A percentile compares a stretch with the other conserved stretches of the same genome.
Evolutionary conservation across 371 early-diverging fungal genomes (phyloP).

Genomic region (Mucor circinelloides): DNA sequence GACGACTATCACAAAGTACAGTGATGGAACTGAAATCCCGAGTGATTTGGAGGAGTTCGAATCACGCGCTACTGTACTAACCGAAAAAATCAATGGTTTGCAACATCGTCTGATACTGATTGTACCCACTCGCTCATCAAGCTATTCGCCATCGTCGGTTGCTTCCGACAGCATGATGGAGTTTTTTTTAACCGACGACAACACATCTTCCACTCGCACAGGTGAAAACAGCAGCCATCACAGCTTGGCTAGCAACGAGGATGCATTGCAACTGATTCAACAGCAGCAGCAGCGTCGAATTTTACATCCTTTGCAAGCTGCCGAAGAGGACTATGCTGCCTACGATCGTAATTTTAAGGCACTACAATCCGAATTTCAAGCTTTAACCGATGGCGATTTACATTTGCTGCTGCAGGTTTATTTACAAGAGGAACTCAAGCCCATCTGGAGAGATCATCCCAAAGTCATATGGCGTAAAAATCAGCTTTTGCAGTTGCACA

Average conservation of each 20-base stretch:
- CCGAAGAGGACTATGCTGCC: constrained; percentile 37
- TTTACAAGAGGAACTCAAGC: constrained; percentile 1
- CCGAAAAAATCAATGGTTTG: constrained; percentile 35
- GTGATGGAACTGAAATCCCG: constrained; percentile 27
- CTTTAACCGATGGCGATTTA: constrained; percentile 31
- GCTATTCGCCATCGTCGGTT: constrained; percentile 13
- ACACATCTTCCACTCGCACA: constrained; percentile 8
- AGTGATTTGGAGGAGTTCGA: constrained; percentile 34
- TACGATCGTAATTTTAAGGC: constrained; percentile 39
- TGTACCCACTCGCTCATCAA: constrained; percentile 37
- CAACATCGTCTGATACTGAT: constrained; percentile 36
- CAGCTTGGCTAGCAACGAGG: constrained; percentile 10
- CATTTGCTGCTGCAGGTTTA: constrained; percentile 7
- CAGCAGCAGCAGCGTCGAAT: constrained; percentile 16
- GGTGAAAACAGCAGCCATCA: constrained; percentile 13
- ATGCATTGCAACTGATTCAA: constrained; percentile 5
- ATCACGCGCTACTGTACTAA: constrained; percentile 19
- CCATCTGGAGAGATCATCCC: constrained; percentile 20
- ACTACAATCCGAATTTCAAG: constrained; percentile 35
- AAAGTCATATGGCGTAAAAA: constrained; percentile 17
- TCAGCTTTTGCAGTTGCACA: constrained; percentile 24
- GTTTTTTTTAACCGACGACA: constrained; percentile 21
- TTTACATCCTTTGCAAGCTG: constrained; percentile 46
- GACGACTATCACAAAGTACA: constrained; percentile 26
- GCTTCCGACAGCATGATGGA: constrained; percentile 17